These are phyloP conservation scores for Suhomyces pyralidae DNA, from an alignment of 805 yeast genomes.

Conservation along the genomic window DNA sequence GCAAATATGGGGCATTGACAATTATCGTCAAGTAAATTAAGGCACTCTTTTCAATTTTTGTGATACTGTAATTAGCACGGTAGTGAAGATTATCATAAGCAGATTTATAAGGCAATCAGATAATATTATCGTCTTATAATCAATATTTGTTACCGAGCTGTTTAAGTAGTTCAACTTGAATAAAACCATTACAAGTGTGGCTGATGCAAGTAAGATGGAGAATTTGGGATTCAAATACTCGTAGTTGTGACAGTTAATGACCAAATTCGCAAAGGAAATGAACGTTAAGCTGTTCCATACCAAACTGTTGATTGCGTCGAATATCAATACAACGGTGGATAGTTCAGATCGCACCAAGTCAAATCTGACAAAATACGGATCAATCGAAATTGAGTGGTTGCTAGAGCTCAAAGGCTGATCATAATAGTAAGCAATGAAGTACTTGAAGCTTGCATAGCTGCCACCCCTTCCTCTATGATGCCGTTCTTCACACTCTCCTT, in stretches of 20 bases:
- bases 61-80: background rate
- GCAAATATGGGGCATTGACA: background rate
- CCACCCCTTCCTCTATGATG: background rate
- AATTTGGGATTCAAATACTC: slow-evolving; percentile 4
- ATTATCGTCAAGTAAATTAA: background rate
- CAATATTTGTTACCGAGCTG: background rate
- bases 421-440: slow-evolving; percentile 18
- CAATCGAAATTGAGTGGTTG: slow-evolving; percentile 17
- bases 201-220: background rate
- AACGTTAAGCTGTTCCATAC: slow-evolving; percentile 17
- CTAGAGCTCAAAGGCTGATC: slow-evolving; percentile 20
- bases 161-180: slow-evolving; percentile 22
- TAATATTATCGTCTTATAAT: slow-evolving; percentile 4
- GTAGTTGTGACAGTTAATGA: background rate
- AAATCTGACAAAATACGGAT: slow-evolving; percentile 24
- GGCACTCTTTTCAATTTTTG: background rate
- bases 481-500: background rate
- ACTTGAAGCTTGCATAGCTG: slow-evolving; percentile 8
- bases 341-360: slow-evolving; percentile 18
- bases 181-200: slow-evolving; percentile 11
- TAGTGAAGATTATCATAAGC: background rate
- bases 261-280: slow-evolving; percentile 1
- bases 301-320: slow-evolving; percentile 11
- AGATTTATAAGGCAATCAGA: slow-evolving; percentile 1
- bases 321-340: slow-evolving; percentile 4